Evolutionary conservation across 768 basidiomycete species (phyloP), one percentile per base, ranked within the genome.

Genomic region (Agrocybe chaxingu): DNA sequence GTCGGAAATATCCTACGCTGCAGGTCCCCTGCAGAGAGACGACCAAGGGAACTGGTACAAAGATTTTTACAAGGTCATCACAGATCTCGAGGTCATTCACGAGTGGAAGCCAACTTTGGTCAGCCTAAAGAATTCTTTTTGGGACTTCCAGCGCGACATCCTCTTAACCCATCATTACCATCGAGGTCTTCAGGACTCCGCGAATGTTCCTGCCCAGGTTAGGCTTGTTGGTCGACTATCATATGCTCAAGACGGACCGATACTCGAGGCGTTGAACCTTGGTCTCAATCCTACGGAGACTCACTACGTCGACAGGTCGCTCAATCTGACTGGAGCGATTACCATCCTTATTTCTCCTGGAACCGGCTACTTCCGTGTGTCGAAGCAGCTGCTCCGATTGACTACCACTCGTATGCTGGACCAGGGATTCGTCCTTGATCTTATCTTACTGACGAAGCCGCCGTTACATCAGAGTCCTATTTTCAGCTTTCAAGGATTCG

Each of bases 41-140:
- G 89, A 91, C 48, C 76, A 84, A 41, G 87, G 84, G 8, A 67
- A 70, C 31, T 92, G 84, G 84, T 93, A 94, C 71, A 96, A 97
- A 67, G 97, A 97, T 64, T 96, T 95, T 60, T 98, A 84, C 80
- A 94, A 96, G 67, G 86, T 98, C 57, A 89, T 95, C 62, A 89
- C 92, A 3, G 96, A 98, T 62, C 74, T 96, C 31, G 93, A 98
- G 61, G 82, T 92, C 42, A 77, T 92, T 39, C 73, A 82, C 51
- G 91, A 95, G 60, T 96, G 94, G 92, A 87, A 87, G 55, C 80
- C 86, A 1, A 92, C 89, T 0, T 79, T 98, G 4, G 85, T 90
- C 52, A 84, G 80, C 62, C 78, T 98, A 62, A 96, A 95, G 65
- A 83, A 89, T 62, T 85, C 92, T 1, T 88, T 92, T 62, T 90